These are phyloP conservation scores for Petrea volubilis DNA, from an alignment of 257 asterid species.

Conservation along the genomic window DNA sequence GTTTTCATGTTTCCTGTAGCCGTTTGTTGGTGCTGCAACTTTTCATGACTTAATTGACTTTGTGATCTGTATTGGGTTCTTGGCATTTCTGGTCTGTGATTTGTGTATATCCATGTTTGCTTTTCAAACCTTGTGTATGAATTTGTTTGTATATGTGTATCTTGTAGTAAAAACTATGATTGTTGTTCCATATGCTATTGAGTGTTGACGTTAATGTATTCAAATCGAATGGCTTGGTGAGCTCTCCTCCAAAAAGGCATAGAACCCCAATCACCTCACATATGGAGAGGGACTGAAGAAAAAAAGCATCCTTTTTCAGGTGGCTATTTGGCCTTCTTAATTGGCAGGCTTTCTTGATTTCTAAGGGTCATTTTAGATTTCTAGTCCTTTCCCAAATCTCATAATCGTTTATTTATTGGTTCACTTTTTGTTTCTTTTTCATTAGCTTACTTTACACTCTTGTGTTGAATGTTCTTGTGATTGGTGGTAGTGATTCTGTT, in stretches of 20 bases:
- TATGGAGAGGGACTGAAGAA: conserved; percentile 22
- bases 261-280: conserved; percentile 47
- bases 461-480: conserved; percentile 43
- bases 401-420: conserved; percentile 22
- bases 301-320: conserved; percentile 29
- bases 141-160: conserved; percentile 17
- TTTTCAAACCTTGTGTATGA: conserved; percentile 17
- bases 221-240: conserved; percentile 26
- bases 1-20: background rate
- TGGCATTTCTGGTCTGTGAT: conserved; percentile 41
- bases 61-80: conserved; percentile 13
- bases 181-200: background rate
- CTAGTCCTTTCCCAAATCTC: conserved; percentile 37
- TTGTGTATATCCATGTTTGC: conserved; percentile 22
- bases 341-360: conserved; percentile 35
- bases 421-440: conserved; percentile 6
- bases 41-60: conserved; percentile 10
- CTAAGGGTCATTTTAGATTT: conserved; percentile 32
- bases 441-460: conserved; percentile 34
- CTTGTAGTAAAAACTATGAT: background rate
- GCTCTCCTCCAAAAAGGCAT: conserved; percentile 25
- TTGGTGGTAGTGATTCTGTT: conserved; percentile 43
- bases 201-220: conserved; percentile 24
- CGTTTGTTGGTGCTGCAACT: conserved; percentile 15
- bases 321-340: conserved; percentile 30